Base-by-base conservation (phyloP, 2,329 filamentous ascomycete genomes). In the Pleoardoris graminearum region DNA sequence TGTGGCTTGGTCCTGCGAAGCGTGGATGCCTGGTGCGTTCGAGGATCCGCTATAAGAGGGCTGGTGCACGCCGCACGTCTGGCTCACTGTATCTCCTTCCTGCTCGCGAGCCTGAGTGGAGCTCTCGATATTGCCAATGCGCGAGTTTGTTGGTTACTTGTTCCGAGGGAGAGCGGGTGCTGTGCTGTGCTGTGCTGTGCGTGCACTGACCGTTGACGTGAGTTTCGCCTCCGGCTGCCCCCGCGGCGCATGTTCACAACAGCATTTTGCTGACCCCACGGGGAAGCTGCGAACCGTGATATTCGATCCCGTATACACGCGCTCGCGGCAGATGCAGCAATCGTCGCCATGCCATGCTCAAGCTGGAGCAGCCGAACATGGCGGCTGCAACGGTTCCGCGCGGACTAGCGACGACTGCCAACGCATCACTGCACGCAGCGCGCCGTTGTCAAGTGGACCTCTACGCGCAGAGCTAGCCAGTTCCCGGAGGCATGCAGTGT, bases 391-490 rank as follows among this genome's bases (percentile, higher is more conserved):
- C 49, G 59, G 51, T 38, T 48, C 38, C 49, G 21, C 43, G 47
- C 41, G 22, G 41, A 39, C 56, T 67, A 70, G 65, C 62, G 58
- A 35, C 30, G 63, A 41, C 50, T 72, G 70, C 70, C 70, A 72
- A 61, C 70, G 68, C 69, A 72, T 65, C 55, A 11, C 44, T 30
- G 32, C 62, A 60, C 67, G 69, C 69, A 71, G 65, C 60, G 54
- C 52, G 48, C 55, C 61, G 57, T 63, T 59, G 59, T 58, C 63
- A 57, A 55, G 56, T n/a, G n/a, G n/a, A n/a, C n/a, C n/a, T n/a
- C n/a, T 68, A 69, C 67, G 67, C 55, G 64, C 63, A 60, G 59
- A 61, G 56, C 68, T 70, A 70, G 63, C 68, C 66, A 62, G 50
- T 63, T 62, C 58, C 54, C 48, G 55, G 49, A 50, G 58, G 49